Percentiles rank a stretch among this genome's conserved stretches.
Conservation (phyloP, 306 rosid genomes). For the Macrotyloma uniflorum region DNA sequence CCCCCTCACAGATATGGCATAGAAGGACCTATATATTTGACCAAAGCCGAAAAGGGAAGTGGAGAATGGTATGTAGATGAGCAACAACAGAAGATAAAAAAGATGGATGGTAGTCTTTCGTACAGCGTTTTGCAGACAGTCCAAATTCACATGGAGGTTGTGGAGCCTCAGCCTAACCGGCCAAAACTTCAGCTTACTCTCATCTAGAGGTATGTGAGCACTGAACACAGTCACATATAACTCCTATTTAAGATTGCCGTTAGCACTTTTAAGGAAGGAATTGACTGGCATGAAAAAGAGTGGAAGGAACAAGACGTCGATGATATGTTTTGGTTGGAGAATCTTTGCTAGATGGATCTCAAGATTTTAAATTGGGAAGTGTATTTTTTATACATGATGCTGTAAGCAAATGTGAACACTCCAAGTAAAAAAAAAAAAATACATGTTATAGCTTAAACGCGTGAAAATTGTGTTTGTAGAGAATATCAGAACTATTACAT, state of each 20-base stretch:
- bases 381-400: conserved; percentile 13
- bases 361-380: neutral
- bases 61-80: conserved; percentile 94
- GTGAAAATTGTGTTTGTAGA: neutral
- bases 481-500: conserved; percentile 9
- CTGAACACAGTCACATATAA: neutral
- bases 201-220: conserved; percentile 40
- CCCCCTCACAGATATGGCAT: conserved; percentile 70
- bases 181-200: conserved; percentile 88
- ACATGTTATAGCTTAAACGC: neutral
- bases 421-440: neutral
- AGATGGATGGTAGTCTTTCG: conserved; percentile 81
- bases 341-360: neutral
- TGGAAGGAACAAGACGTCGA: neutral
- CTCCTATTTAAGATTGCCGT: conserved; percentile 21
- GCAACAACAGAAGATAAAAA: conserved; percentile 83
- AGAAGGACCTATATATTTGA: conserved; percentile 91
- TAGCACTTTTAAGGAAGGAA: neutral
- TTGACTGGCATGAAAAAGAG: neutral
- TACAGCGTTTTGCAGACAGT: conserved; percentile 72
- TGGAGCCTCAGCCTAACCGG: conserved; percentile 93
- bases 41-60: conserved; percentile 69
- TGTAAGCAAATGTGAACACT: conserved; percentile 2
- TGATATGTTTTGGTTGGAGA: neutral
- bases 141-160: conserved; percentile 86